Percentiles rank a stretch among this genome's conserved stretches.
Conservation (phyloP, 2,329 filamentous ascomycete species). For the Calonectria naviculata region DNA sequence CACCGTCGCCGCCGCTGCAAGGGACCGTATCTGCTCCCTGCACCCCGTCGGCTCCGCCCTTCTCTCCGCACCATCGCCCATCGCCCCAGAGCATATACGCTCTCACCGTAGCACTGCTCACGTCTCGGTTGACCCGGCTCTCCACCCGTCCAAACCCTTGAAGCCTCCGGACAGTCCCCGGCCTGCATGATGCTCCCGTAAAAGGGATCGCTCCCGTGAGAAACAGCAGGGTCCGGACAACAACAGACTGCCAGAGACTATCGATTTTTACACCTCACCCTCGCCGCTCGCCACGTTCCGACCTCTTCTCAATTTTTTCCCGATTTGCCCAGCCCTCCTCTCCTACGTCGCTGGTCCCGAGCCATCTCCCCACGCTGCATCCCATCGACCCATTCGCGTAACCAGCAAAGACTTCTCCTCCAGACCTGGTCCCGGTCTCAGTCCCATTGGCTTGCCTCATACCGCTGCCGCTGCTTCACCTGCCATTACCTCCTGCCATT, state of each 20-base stretch:
- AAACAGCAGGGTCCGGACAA: conserved; percentile 30
- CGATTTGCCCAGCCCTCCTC: neutral
- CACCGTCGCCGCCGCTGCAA: conserved; percentile 17
- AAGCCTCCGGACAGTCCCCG: conserved; percentile 28
- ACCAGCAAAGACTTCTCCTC: neutral
- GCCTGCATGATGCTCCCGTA: conserved; percentile 34
- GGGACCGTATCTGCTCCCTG: conserved; percentile 20
- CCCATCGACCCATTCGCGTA: conserved; percentile 7
- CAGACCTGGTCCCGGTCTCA: neutral
- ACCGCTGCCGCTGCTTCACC: neutral
- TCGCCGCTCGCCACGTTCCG: conserved; percentile 8
- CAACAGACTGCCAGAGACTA: conserved; percentile 13
- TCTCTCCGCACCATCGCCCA: conserved; percentile 23
- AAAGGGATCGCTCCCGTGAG: conserved; percentile 40
- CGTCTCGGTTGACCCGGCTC: conserved; percentile 16
- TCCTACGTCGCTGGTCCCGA: neutral
- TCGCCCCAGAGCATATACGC: conserved; percentile 18
- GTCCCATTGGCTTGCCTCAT: conserved; percentile 16
- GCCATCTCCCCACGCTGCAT: neutral
- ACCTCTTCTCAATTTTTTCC: neutral
- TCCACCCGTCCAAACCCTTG: conserved; percentile 8
- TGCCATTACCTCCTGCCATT: neutral
- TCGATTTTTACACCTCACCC: conserved; percentile 7
- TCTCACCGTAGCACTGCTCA: conserved; percentile 4
- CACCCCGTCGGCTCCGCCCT: conserved; percentile 11